phyloP scores from a whole-genome alignment of 805 yeast species.

The Teunomyces pallodes region DNA sequence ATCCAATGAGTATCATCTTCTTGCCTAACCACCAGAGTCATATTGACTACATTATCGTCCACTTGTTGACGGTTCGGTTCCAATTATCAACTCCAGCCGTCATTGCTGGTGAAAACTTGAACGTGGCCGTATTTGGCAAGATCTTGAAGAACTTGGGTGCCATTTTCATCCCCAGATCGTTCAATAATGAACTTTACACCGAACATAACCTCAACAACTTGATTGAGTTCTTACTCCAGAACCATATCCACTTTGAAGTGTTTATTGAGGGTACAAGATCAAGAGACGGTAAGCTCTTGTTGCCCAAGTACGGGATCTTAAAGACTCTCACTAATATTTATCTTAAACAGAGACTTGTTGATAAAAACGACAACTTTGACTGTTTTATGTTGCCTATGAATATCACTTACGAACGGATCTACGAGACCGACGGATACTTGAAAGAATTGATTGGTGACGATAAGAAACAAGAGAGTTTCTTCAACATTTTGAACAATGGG shows the following conservation, averaged over 20 bases:
- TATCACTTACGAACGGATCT: slow-evolving; percentile 58
- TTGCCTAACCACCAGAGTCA: slow-evolving; percentile 65
- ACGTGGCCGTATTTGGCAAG: slow-evolving; percentile 54
- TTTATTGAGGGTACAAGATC: slow-evolving; percentile 68
- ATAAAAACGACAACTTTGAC: slow-evolving; percentile 22
- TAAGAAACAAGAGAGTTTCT: slow-evolving; percentile 51
- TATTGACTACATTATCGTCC: slow-evolving; percentile 58
- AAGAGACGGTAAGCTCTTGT: slow-evolving; percentile 59
- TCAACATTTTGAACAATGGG: slow-evolving; percentile 36
- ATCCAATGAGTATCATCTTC: slow-evolving; percentile 47
- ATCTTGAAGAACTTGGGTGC: slow-evolving; percentile 53
- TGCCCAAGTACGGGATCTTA: slow-evolving; percentile 62
- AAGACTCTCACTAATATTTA: slow-evolving; percentile 50
- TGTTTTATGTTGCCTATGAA: slow-evolving; percentile 50
- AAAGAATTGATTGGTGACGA: slow-evolving; percentile 57
- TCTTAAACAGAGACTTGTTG: slow-evolving; percentile 31
- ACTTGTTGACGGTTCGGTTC: slow-evolving; percentile 51
- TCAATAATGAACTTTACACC: slow-evolving; percentile 42
- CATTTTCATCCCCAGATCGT: slow-evolving; percentile 52
- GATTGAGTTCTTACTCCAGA: slow-evolving; percentile 46
- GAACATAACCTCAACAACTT: slow-evolving; percentile 47
- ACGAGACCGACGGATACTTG: slow-evolving; percentile 54
- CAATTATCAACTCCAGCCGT: slow-evolving; percentile 55
- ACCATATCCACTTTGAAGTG: slow-evolving; percentile 54
- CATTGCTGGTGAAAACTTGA: slow-evolving; percentile 65